A percentile compares a stretch with the other conserved stretches of the same genome.
phyloP scores from a whole-genome alignment of 164 flowering plant species.

The Protea cynaroides region DNA sequence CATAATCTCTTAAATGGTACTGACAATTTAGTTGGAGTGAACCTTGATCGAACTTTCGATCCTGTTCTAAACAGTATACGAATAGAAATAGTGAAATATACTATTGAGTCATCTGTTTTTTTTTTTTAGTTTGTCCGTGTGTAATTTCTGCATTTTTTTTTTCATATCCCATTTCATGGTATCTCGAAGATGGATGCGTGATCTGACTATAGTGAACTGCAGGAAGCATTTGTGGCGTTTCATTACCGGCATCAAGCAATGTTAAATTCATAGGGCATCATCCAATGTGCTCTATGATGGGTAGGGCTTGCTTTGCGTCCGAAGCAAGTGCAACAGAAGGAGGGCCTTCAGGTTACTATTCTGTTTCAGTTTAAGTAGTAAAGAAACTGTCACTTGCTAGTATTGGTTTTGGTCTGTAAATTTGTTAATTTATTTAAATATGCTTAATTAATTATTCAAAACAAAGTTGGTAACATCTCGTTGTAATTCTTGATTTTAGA shows the following conservation, averaged over 20 bases:
- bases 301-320: slow-evolving; percentile 26
- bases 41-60: too few species aligned
- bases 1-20: too few species aligned
- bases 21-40: neutral
- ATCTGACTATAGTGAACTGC: neutral
- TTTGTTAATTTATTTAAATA: neutral
- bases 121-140: neutral
- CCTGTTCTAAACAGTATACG: neutral
- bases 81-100: neutral
- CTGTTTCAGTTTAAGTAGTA: too few species aligned
- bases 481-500: slow-evolving; percentile 34
- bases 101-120: neutral
- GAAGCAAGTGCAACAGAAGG: slow-evolving; percentile 19
- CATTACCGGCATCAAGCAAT: slow-evolving; percentile 1
- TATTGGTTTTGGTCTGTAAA: neutral
- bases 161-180: too few species aligned
- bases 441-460: neutral
- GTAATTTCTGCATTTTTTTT: neutral
- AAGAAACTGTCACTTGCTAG: neutral
- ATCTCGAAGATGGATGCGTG: neutral
- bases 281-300: slow-evolving; percentile 7
- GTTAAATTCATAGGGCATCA: slow-evolving; percentile 5
- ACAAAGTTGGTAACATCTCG: neutral
- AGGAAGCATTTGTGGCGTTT: slow-evolving; percentile 1
- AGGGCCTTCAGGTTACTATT: slow-evolving; percentile 34